Evolutionary conservation across 2,329 filamentous ascomycete genomes (phyloP).

Genomic region (Phialocephala subalpina): DNA sequence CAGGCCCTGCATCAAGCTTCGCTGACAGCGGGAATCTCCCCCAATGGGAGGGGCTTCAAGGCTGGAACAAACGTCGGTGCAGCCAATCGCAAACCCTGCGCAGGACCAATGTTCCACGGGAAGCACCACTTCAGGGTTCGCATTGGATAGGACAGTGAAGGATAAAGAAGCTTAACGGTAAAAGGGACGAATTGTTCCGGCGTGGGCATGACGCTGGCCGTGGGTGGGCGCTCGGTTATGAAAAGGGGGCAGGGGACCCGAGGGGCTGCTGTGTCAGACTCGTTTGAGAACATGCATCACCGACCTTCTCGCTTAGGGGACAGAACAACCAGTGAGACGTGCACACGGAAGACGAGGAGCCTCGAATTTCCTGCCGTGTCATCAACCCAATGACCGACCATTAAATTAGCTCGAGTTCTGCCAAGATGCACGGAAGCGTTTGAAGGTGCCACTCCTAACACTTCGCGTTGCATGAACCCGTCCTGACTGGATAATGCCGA

Average conservation of each 20-base stretch:
- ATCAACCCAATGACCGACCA: slow-evolving; percentile 8
- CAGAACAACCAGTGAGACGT: slow-evolving; percentile 23
- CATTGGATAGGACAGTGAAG: slow-evolving; percentile 10
- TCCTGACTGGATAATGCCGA: slow-evolving; percentile 8
- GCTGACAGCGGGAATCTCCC: slow-evolving; percentile 28
- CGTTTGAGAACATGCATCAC: slow-evolving; percentile 32
- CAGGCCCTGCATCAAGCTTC: slow-evolving; percentile 20
- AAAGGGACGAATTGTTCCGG: slow-evolving; percentile 15
- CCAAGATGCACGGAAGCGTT: slow-evolving; percentile 21
- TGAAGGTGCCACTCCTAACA: slow-evolving; percentile 13
- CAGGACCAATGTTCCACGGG: background rate
- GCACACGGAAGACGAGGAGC: slow-evolving; percentile 12
- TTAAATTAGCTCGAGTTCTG: background rate
- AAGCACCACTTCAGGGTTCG: background rate
- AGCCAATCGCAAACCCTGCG: slow-evolving; percentile 11
- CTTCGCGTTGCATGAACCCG: slow-evolving; percentile 14
- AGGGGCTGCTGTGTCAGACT: slow-evolving; percentile 30
- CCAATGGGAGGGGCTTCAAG: background rate
- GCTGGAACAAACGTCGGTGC: background rate
- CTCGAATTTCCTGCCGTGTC: slow-evolving; percentile 1
- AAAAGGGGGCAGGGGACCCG: slow-evolving; percentile 10
- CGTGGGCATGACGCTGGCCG: slow-evolving; percentile 22
- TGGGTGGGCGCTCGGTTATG: slow-evolving; percentile 21
- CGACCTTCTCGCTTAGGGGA: slow-evolving; percentile 13
- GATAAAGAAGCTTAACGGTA: slow-evolving; percentile 17